These are phyloP conservation scores for Huntiella decipiens DNA, from an alignment of 2,329 filamentous ascomycete species.

Conservation along the genomic window DNA sequence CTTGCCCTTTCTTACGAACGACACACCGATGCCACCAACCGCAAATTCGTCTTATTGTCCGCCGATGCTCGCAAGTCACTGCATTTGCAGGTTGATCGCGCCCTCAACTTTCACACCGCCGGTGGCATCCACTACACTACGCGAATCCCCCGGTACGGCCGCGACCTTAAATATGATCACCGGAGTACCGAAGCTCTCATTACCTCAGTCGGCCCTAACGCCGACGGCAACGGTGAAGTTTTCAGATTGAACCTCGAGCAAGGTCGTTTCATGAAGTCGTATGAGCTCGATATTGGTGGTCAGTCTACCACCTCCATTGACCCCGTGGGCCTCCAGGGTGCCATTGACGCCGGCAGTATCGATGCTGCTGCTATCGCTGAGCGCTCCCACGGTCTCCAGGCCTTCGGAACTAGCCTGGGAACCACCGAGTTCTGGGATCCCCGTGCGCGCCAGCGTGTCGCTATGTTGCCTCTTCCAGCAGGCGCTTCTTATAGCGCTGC, in stretches of 20 bases:
- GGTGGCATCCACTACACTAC: constrained; percentile 74
- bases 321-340: constrained; percentile 58
- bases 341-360: constrained; percentile 67
- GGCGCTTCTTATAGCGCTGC: constrained; percentile 22
- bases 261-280: constrained; percentile 85
- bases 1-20: constrained; percentile 83
- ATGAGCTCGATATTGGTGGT: constrained; percentile 73
- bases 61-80: constrained; percentile 86
- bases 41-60: constrained; percentile 75
- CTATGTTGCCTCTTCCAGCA: constrained; percentile 34
- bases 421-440: constrained; percentile 96
- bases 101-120: constrained; percentile 81
- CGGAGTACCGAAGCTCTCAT: constrained; percentile 69
- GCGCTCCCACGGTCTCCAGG: constrained; percentile 70
- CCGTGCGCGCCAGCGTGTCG: constrained; percentile 62
- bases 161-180: constrained; percentile 72
- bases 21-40: constrained; percentile 81
- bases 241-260: constrained; percentile 82
- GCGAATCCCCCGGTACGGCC: constrained; percentile 80
- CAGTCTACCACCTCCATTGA: constrained; percentile 35
- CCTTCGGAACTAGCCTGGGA: constrained; percentile 87
- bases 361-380: constrained; percentile 79
- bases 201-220: constrained; percentile 71
- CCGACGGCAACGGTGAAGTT: constrained; percentile 74
- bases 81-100: constrained; percentile 80